These are phyloP conservation scores for Fragaria nilgerrensis DNA, from an alignment of 306 rosid species.

Conservation along the genomic window DNA sequence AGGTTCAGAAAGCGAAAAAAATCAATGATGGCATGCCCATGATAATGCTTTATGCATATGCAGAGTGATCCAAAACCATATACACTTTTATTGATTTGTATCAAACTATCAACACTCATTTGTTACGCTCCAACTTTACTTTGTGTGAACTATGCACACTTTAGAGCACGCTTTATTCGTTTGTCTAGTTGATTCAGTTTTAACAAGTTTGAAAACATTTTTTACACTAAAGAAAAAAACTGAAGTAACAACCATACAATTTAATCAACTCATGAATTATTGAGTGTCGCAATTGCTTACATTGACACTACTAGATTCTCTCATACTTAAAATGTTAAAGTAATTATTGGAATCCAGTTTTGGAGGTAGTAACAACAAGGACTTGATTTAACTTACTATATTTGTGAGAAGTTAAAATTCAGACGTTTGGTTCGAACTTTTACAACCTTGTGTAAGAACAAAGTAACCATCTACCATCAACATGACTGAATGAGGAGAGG, in stretches of 20 bases:
- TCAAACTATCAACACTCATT: not conserved
- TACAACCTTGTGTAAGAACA: not conserved
- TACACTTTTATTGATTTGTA: not conserved
- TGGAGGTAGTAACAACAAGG: not conserved
- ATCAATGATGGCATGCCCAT: slow-evolving; percentile 22
- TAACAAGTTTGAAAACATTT: not conserved
- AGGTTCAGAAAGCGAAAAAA: slow-evolving; percentile 27
- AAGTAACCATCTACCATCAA: not conserved
- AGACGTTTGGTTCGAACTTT: not conserved
- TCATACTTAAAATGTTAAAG: not conserved
- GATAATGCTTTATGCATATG: slow-evolving; percentile 23
- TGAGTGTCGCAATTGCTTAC: not conserved
- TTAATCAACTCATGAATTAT: not conserved
- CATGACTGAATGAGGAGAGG: not conserved
- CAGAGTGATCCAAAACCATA: slow-evolving; percentile 20
- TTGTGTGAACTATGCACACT: not conserved
- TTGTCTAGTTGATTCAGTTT: not conserved
- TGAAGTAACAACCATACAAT: not conserved
- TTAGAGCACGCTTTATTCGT: not conserved
- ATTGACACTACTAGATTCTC: not conserved
- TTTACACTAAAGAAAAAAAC: not conserved
- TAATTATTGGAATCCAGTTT: not conserved
- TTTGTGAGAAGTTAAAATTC: not conserved
- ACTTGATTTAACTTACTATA: not conserved
- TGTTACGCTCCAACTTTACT: not conserved